Conservation (phyloP, 1,284 basidiomycete genomes). For the Cryptococcus amylolentus region DNA sequence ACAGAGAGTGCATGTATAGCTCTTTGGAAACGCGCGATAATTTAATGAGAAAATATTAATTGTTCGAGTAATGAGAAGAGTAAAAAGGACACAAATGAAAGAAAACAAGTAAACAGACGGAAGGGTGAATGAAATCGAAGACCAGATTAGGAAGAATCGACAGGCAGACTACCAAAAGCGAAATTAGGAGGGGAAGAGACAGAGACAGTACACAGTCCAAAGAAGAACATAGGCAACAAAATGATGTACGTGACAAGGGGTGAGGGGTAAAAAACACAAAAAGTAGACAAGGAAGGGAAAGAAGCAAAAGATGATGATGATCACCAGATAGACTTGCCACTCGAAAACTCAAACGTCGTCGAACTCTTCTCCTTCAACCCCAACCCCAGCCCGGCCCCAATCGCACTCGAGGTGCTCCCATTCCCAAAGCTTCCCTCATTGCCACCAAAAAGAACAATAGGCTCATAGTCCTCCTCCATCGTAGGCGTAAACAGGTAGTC, state of each 20-base stretch:
- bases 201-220: no score
- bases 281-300: not conserved
- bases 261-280: no score
- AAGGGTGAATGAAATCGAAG: not conserved
- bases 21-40: no score
- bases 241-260: no score
- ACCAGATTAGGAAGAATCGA: not conserved
- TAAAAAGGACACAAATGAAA: no score
- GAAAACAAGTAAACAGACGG: not conserved
- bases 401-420: not conserved
- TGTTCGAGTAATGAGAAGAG: no score
- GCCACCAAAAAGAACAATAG: not conserved
- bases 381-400: not conserved
- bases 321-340: conserved; percentile 36
- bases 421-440: not conserved
- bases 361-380: not conserved
- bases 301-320: conserved; percentile 1
- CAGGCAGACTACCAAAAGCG: no score
- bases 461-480: not conserved
- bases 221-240: no score
- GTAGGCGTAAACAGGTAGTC: not conserved
- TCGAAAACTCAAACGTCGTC: conserved; percentile 29
- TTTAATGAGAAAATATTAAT: no score
- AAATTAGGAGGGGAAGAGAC: no score
- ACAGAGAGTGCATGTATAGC: no score